Base-by-base conservation (phyloP, 1,284 basidiomycete species). In the Ganoderma sinense region DNA sequence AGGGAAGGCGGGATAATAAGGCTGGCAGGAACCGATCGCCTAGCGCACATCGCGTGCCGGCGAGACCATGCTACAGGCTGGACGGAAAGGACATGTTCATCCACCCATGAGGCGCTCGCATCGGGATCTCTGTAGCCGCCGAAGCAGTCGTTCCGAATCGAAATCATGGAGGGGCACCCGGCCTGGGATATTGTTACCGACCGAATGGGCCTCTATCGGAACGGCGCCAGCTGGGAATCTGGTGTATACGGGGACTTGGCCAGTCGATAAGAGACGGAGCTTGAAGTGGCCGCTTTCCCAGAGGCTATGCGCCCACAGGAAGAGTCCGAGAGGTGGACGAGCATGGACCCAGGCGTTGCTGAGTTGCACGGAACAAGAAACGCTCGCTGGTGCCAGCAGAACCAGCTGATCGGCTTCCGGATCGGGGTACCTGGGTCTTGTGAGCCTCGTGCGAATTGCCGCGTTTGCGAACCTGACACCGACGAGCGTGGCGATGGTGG, bases 41-140 rank as follows among this genome's bases (percentile, higher is more conserved):
- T 80, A 79, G 71, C 74, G 74, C 72, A 69, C 71, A 74, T 75
- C 76, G 79, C 78, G 77, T 80, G 79, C 75, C 76, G 77, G 76
- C 75, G 71, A 73, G 77, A 62, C 76, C 73, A 75, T 73, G 69
- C 36, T 71, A 72, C 71, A 73, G 75, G 65, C 66, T 63, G 71
- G 69, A 73, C 75, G 74, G 75, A 74, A 74, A 69, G 71, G 72
- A 75, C 74, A 75, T 76, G 75, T 71, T 73, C 69, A 66, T 70
- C 72, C 66, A 70, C 43, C 33, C 68, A 74, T 70, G 73, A 77
- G 78, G 75, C 75, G 75, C 73, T 69, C 67, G 74, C 75, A 79
- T 79, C 77, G 78, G 76, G 70, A 78, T 78, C 77, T 69, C 64
- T 74, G 64, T 68, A 72, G 71, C 68, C 70, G 71, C 69, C 75